A percentile compares a stretch with the other conserved stretches of the same genome.
Conservation (phyloP, 768 basidiomycete species). For the Phanerodontia chrysosporium region DNA sequence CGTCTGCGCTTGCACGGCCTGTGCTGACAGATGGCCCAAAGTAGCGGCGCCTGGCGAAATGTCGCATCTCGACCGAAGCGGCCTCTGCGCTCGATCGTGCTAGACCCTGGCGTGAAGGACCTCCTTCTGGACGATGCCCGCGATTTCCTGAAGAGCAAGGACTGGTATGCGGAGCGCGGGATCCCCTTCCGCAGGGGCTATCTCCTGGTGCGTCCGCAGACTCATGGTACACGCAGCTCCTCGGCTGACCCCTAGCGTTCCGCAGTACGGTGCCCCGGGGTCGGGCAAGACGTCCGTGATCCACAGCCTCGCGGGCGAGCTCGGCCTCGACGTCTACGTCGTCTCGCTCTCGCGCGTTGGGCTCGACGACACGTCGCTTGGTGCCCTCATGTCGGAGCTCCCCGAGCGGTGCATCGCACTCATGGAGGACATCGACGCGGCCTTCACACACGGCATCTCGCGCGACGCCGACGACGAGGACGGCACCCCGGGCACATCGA, state of each 20-base stretch:
- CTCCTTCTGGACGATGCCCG: constrained; percentile 61
- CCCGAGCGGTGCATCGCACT: constrained; percentile 72
- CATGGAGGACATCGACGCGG: constrained; percentile 85
- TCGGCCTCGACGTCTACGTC: constrained; percentile 70
- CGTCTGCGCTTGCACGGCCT: background rate
- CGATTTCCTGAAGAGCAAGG: constrained; percentile 64
- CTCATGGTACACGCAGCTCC: background rate
- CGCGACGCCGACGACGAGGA: constrained; percentile 12
- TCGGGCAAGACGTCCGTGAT: constrained; percentile 80
- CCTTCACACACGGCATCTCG: constrained; percentile 46
- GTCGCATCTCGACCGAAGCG: constrained; percentile 61
- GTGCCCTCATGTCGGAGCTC: constrained; percentile 53
- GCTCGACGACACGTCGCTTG: constrained; percentile 59
- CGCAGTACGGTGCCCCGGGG: constrained; percentile 66
- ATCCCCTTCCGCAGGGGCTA: constrained; percentile 82
- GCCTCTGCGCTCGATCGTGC: constrained; percentile 59
- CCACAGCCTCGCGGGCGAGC: constrained; percentile 73
- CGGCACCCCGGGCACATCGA: background rate
- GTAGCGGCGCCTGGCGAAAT: constrained; percentile 44
- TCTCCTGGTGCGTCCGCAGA: constrained; percentile 44
- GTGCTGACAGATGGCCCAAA: background rate
- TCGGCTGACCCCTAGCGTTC: constrained; percentile 1
- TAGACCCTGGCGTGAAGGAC: constrained; percentile 68
- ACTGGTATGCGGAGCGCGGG: constrained; percentile 69
- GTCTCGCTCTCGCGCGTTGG: constrained; percentile 60